Base-by-base conservation (phyloP, 2,329 filamentous ascomycete genomes). In the Pseudocercospora cruenta region DNA sequence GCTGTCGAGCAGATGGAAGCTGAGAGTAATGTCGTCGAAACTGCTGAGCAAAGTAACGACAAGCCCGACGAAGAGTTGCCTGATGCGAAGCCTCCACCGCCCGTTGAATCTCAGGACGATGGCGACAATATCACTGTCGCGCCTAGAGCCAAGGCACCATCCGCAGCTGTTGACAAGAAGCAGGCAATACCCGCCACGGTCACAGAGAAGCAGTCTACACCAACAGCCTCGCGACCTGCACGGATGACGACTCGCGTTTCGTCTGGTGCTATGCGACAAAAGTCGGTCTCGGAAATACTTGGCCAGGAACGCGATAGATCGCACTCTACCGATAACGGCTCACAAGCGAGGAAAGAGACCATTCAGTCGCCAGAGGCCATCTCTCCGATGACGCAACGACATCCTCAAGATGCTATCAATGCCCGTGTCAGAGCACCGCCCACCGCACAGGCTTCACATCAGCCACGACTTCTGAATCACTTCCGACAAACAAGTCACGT, bases 261-360 rank as follows among this genome's bases (percentile, higher is more conserved):
- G 2, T 91, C 90, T 9, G 90, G 89, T 49, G 87, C 88, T 2
- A 87, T 92, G 71, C 84, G 87, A 67, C 87, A 90, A 60, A 92
- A 91, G 74, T 91, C 90, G 4, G 88, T 91, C 4, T 90, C 87
- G 19, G 90, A 92, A 76, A 91, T 92, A 49, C 81, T 92, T 5
- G 88, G 87, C 60, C 88, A 87, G 66, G 84, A 83, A 21, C 83
- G 86, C 16, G 84, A 83, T 19, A 82, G 86, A 14, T 68, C 66
- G 7, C 70, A 67, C 8, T 63, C 64, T 19, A 45, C 61, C n/a
- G 66, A 64, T 16, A 49, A 63, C 31, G 43, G 64, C 36, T 49
- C 58, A 22, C 55, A 21, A 26, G 21, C 58, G 19, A 54, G 65
- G 24, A 69, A 66, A 36, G 64, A 65, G 8, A 12, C 31, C 12